Percentiles rank a stretch among this genome's conserved stretches.
Conservation (phyloP, 306 rosid species). For the Hippophae gyantsensis region DNA sequence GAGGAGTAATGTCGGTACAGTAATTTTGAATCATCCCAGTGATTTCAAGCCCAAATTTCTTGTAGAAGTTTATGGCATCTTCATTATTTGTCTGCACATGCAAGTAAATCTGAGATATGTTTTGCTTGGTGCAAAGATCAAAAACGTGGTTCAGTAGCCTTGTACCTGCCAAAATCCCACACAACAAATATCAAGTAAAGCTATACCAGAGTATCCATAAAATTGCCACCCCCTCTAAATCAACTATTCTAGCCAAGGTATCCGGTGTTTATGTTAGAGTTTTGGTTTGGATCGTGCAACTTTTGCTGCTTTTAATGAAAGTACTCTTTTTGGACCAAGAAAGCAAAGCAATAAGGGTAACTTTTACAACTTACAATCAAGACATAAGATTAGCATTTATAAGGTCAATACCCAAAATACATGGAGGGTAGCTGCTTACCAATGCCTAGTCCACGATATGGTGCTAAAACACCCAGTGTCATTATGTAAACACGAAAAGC, state of each 20-base stretch:
- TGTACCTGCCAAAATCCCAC: conserved; percentile 63
- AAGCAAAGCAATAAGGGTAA: too few relatives aligned
- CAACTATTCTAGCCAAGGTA: too few relatives aligned
- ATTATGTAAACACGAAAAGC: conserved; percentile 59
- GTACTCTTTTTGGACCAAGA: too few relatives aligned
- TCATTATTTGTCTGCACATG: conserved; percentile 89
- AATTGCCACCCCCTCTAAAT: too few relatives aligned
- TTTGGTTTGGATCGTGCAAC: too few relatives aligned
- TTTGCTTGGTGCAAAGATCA: conserved; percentile 74
- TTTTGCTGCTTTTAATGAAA: too few relatives aligned
- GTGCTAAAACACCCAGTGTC: conserved; percentile 90
- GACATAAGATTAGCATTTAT: too few relatives aligned
- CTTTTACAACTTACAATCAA: too few relatives aligned
- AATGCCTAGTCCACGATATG: conserved; percentile 80
- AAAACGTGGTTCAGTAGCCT: conserved; percentile 70
- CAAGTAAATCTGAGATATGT: conserved; percentile 64
- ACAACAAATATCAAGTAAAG: conserved; percentile 14
- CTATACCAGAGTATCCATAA: too few relatives aligned
- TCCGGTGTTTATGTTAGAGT: too few relatives aligned
- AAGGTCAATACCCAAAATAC: too few relatives aligned
- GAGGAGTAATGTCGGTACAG: conserved; percentile 83
- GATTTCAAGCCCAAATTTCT: conserved; percentile 91
- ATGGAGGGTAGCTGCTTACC: conserved; percentile 38
- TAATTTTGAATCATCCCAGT: conserved; percentile 91
- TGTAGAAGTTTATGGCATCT: conserved; percentile 88